Evolutionary conservation across 2,329 filamentous ascomycete genomes (phyloP), one percentile per base, ranked within the genome.

Genomic region (Exserohilum rostratum): DNA sequence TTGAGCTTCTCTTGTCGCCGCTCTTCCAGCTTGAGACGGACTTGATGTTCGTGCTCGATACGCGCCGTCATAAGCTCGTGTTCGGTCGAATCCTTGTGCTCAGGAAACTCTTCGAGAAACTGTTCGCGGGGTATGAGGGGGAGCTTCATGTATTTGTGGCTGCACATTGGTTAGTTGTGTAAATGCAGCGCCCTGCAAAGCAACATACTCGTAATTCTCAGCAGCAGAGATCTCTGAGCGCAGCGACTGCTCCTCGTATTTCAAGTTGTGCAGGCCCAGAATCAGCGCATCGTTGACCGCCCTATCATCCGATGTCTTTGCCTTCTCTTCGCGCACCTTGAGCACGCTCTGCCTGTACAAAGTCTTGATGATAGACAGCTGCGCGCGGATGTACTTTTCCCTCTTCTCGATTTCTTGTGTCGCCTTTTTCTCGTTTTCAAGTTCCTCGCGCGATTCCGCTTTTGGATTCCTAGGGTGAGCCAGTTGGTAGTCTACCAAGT

Each of bases 231-330:
- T 98, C 77, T 99, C 95, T 44, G 90, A 90, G 61, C 90, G 87
- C 50, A 99, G 79, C 75, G 97, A 92, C 50, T 91, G 83, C 78
- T 98, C 93, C 76, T 99, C 93, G 71, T 99, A 99, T 75, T 95
- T 96, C 6, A 99, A 80, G 70, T 99, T 99, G 77, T 98, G 93
- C 50, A 99, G 82, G 70, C 96, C 90, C 33, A 99, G 82, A 72
- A 98, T 93, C 57, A 99, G 82, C 45, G 88, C 86, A 73, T 99
- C 95, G 61, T 98, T 91, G 76, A 96, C 91, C 67, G 93, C 90
- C 44, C 93, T 87, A 44, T 90, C 90, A 74, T 96, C 91, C 27
- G 91, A 89, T 0, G 95, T 98, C 65, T 86, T 82, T 48, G 89
- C 82, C 75, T 98, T 98, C 12, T 93, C 96, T 64, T 91, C 87